Conservation (phyloP, 176 grass and related monocot species). For the Musa beccarii region DNA sequence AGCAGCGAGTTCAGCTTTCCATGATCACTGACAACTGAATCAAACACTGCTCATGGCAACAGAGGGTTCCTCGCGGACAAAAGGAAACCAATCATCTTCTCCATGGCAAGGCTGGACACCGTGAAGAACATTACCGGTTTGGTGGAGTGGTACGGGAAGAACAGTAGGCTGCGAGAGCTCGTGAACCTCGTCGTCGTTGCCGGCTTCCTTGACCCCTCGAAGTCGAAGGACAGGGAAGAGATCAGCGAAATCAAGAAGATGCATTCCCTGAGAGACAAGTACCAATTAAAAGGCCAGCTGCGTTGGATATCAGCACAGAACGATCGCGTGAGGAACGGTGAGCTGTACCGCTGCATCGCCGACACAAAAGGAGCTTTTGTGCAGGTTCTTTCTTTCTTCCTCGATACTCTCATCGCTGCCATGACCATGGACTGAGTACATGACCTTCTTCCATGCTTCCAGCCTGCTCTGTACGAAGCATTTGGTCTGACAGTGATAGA, state of each 20-base stretch:
- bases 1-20: too few species aligned
- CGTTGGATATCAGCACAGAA: constrained; percentile 84
- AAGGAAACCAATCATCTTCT: constrained; percentile 87
- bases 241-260: constrained; percentile 94
- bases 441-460: neutral
- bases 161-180: constrained; percentile 63
- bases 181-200: constrained; percentile 75
- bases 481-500: constrained; percentile 8
- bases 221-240: constrained; percentile 92
- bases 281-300: constrained; percentile 68
- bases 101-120: constrained; percentile 91
- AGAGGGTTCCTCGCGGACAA: constrained; percentile 67
- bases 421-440: too few species aligned
- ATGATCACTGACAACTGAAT: neutral
- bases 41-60: neutral
- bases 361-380: constrained; percentile 89
- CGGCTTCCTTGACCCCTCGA: constrained; percentile 63
- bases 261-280: constrained; percentile 71
- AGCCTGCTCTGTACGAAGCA: constrained; percentile 11
- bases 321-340: constrained; percentile 73
- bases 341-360: constrained; percentile 82
- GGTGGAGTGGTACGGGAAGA: constrained; percentile 89
- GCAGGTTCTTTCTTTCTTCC: constrained; percentile 43
- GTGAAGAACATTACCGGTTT: constrained; percentile 93
- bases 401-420: neutral